Evolutionary conservation across 2,329 filamentous ascomycete genomes (phyloP).

Genomic region (Coleophoma cylindrospora): DNA sequence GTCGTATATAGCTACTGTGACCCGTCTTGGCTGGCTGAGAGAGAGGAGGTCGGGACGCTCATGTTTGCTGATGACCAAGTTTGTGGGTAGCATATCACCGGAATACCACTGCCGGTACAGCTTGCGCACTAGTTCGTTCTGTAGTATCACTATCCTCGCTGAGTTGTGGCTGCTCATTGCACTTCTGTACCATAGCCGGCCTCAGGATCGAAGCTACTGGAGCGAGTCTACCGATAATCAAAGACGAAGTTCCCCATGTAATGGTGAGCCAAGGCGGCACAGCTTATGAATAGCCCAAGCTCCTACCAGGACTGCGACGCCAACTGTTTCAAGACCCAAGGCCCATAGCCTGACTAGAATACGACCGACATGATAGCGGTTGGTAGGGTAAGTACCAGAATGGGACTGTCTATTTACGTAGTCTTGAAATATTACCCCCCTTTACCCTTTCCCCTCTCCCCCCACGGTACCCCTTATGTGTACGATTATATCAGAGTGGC

Average conservation of each 20-base stretch:
- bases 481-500: too few relatives aligned
- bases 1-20: conserved; percentile 6
- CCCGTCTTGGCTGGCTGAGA: neutral
- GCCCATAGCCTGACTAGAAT: too few relatives aligned
- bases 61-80: neutral
- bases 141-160: neutral
- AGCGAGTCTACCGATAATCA: conserved; percentile 48
- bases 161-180: neutral
- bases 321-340: too few relatives aligned
- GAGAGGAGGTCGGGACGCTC: neutral
- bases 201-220: conserved; percentile 44
- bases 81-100: too few relatives aligned
- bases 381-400: too few relatives aligned
- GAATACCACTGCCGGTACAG: too few relatives aligned
- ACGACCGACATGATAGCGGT: too few relatives aligned
- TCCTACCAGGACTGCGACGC: too few relatives aligned
- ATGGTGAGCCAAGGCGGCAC: conserved; percentile 60
- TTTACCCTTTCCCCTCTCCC: too few relatives aligned
- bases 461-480: too few relatives aligned
- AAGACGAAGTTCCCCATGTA: conserved; percentile 65
- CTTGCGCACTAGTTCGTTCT: neutral
- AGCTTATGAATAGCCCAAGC: conserved; percentile 37
- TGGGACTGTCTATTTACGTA: too few relatives aligned
- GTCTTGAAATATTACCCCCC: too few relatives aligned
- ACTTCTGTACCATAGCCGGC: neutral